Evolutionary conservation across 441 rosid species (phyloP), one percentile per base, ranked within the genome.

Genomic region (Populus hybrid): DNA sequence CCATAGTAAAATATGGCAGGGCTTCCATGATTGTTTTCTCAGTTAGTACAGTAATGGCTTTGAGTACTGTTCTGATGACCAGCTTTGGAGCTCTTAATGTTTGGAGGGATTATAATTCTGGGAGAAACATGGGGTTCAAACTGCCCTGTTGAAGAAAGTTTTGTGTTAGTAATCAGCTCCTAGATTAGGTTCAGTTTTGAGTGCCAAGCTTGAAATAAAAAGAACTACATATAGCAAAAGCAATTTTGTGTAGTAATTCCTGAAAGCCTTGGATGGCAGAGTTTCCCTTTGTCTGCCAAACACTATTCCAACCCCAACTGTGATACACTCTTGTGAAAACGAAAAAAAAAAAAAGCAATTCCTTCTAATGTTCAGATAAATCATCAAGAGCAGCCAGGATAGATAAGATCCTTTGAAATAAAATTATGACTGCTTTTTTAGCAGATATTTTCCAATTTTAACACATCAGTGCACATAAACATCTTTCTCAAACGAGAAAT

Each of bases 1-100:
- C 89, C 23, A 83, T 90, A 50, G 81, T 82, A 70, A 80, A 86
- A 70, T 84, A 79, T 40, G 98, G 98, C 30, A 89, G 98, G 82
- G 97, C 94, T 19, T 95, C 99, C 8, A 83, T 91, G 21, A 94
- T 94, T 9, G 97, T 95, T n/a, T 95, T 93, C 87, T 95, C 94
- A 0, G 91, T 93, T 26, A 81, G 94, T 34, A 87, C 75, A n/a
- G 97, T 90, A 32, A 93, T 93, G 98, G 89, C 88, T 70, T 72
- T 91, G 71, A 92, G 98, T 72, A 84, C 96, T 1, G 80, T 92
- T 76, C 80, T 95, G 36, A 88, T 93, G 75, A 93, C 94, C 68
- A 87, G 90, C 67, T 92, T 87, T 79, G 97, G 97, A 71, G 92
- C 95, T 65, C 77, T 89, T 53, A 83, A 95, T 71, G 87, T 89